phyloP scores from a whole-genome alignment of 345 rosid species.

The Brassica incana region DNA sequence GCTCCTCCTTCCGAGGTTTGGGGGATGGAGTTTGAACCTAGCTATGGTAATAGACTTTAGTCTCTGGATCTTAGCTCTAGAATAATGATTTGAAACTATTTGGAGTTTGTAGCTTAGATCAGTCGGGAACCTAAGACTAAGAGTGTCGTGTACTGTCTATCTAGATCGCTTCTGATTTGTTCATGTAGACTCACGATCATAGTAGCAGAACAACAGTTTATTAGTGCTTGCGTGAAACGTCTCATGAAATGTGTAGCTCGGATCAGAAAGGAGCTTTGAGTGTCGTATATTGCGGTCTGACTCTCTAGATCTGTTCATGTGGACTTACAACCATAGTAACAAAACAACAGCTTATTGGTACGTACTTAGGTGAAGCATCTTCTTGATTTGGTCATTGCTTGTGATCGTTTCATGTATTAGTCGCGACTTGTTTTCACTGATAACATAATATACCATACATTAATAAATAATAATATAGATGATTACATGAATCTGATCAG shows the following conservation, averaged over 20 bases:
- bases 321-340: too few species aligned
- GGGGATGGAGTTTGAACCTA: conserved; percentile 92
- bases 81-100: not conserved
- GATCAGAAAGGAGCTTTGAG: too few species aligned
- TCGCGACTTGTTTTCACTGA: not conserved
- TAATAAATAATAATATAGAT: too few species aligned
- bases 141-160: not conserved
- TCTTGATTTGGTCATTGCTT: not conserved
- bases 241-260: too few species aligned
- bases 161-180: not conserved
- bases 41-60: conserved; percentile 47
- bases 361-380: not conserved
- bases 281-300: too few species aligned
- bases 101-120: not conserved
- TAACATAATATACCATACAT: too few species aligned
- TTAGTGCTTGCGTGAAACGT: not conserved
- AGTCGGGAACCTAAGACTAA: too few species aligned
- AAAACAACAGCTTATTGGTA: too few species aligned
- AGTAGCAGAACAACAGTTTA: too few species aligned
- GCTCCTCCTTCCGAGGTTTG: conserved; percentile 97
- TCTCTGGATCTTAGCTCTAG: not conserved
- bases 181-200: not conserved
- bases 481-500: not conserved
- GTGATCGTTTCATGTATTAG: not conserved
- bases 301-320: too few species aligned